Percentiles rank a stretch among this genome's conserved stretches.
Evolutionary conservation across 164 flowering plant species (phyloP).

Genomic region (Tetracentron sinense): DNA sequence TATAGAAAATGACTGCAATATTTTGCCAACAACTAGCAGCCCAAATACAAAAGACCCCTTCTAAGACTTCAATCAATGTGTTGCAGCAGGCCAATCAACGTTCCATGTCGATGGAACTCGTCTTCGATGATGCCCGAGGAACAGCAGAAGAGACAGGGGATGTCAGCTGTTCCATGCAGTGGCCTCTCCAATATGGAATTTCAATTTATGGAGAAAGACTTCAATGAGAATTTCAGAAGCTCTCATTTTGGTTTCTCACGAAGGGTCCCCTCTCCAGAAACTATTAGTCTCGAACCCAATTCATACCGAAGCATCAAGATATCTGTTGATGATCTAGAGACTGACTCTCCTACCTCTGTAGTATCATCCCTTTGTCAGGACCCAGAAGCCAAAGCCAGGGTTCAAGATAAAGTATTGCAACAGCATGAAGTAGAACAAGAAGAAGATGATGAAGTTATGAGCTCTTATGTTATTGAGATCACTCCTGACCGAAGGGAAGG

Average conservation of each 20-base stretch:
- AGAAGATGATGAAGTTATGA: conserved; percentile 48
- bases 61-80: too few relatives aligned
- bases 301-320: conserved; percentile 39
- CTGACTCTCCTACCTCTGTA: conserved; percentile 50
- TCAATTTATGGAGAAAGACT: conserved; percentile 20
- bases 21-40: too few relatives aligned
- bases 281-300: conserved; percentile 38
- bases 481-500: conserved; percentile 37
- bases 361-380: conserved; percentile 51
- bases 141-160: conserved; percentile 17
- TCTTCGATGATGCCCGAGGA: conserved; percentile 15
- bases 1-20: too few relatives aligned
- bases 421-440: conserved; percentile 26
- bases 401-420: conserved; percentile 14
- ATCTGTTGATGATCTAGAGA: conserved; percentile 42
- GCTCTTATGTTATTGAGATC: conserved; percentile 78
- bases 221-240: conserved; percentile 18
- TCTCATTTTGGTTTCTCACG: conserved; percentile 31
- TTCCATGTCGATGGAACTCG: conserved; percentile 47
- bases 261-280: conserved; percentile 60
- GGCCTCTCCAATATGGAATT: conserved; percentile 10
- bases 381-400: conserved; percentile 14
- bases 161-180: conserved; percentile 24
- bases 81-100: conserved; percentile 65
- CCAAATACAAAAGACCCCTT: too few relatives aligned